Conservation (phyloP, 306 rosid genomes). For the Lithocarpus polystachyus region DNA sequence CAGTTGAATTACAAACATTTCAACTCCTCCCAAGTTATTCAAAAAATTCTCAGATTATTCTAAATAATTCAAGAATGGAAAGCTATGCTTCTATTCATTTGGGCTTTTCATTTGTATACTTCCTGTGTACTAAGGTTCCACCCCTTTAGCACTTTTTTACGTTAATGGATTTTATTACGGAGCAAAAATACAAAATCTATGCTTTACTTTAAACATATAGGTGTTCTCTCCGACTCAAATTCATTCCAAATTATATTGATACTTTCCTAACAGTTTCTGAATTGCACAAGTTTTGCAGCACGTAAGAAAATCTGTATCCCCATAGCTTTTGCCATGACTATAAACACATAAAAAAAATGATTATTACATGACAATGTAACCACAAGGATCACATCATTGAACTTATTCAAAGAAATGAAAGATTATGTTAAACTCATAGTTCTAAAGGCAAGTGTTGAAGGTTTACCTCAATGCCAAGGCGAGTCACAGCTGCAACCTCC, state of each 20-base stretch:
- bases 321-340: neutral
- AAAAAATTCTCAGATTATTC: neutral
- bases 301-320: neutral
- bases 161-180: too few relatives aligned
- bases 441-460: neutral
- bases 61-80: neutral
- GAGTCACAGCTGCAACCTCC: constrained; percentile 94
- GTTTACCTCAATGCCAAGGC: constrained; percentile 92
- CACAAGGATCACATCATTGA: neutral
- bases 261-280: neutral
- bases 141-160: too few relatives aligned
- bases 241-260: neutral
- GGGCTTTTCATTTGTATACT: too few relatives aligned
- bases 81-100: neutral
- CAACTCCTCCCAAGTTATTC: neutral
- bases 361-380: neutral
- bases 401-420: neutral
- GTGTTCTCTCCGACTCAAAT: neutral
- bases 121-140: too few relatives aligned
- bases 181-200: too few relatives aligned
- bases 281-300: neutral
- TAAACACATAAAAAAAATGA: neutral
- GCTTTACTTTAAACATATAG: neutral
- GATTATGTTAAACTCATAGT: neutral
- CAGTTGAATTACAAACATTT: neutral